Evolutionary conservation across 164 flowering plant genomes (phyloP).

Genomic region (Annona cherimola): DNA sequence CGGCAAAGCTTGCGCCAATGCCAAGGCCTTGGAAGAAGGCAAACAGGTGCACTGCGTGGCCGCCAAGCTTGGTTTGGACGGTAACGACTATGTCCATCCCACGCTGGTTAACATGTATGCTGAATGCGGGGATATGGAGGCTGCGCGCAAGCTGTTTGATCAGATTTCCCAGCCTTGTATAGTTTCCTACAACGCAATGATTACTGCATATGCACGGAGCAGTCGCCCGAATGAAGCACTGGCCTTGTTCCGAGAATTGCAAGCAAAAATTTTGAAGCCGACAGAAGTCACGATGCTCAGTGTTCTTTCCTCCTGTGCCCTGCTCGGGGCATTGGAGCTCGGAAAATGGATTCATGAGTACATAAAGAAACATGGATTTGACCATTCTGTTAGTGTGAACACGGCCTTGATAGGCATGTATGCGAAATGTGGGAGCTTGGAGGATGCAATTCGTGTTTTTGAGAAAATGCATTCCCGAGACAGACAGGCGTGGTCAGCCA

Average conservation of each 20-base stretch:
- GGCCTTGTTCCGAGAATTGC: conserved; percentile 55
- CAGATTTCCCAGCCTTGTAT: conserved; percentile 40
- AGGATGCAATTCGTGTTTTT: conserved; percentile 49
- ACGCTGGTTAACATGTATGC: conserved; percentile 57
- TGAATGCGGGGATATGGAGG: conserved; percentile 38
- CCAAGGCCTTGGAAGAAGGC: conserved; percentile 51
- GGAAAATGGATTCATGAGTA: conserved; percentile 75
- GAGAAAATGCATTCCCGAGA: conserved; percentile 41
- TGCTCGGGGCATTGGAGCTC: conserved; percentile 57
- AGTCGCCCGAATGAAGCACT: conserved; percentile 59
- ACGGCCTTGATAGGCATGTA: conserved; percentile 77
- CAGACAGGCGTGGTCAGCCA: conserved; percentile 66
- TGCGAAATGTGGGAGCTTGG: conserved; percentile 73
- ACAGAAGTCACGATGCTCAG: conserved; percentile 61
- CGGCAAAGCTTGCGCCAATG: conserved; percentile 51
- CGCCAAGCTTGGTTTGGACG: conserved; percentile 38
- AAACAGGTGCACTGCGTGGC: conserved; percentile 51
- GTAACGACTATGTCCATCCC: conserved; percentile 40
- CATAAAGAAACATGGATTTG: conserved; percentile 45
- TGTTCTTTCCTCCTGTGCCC: conserved; percentile 51
- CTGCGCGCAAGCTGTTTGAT: conserved; percentile 49
- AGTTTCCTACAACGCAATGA: conserved; percentile 55
- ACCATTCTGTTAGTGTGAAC: conserved; percentile 50
- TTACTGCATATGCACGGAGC: conserved; percentile 45
- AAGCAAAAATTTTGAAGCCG: conserved; percentile 38